Conservation (phyloP, 2,329 filamentous ascomycete species). For the Hymenoscyphus linearis region DNA sequence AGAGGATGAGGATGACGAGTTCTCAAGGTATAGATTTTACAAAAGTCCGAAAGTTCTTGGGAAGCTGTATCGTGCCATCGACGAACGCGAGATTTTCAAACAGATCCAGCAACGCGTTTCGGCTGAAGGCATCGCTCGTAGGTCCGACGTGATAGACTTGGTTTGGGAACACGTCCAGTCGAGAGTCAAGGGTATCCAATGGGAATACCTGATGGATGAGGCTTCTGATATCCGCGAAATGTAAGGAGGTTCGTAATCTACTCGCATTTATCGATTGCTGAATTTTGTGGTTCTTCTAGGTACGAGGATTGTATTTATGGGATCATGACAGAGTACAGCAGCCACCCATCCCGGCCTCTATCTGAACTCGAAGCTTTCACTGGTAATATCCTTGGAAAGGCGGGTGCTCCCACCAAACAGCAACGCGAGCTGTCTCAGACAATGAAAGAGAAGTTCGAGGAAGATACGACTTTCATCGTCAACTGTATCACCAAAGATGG, state of each 20-base stretch:
- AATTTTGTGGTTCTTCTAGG: constrained; percentile 26
- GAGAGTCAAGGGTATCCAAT: constrained; percentile 32
- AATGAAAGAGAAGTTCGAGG: constrained; percentile 38
- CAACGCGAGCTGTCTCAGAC: constrained; percentile 38
- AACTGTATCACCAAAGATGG: constrained; percentile 40
- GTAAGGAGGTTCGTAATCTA: constrained; percentile 32
- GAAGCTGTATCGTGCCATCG: constrained; percentile 63
- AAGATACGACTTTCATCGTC: constrained; percentile 37
- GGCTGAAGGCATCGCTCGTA: constrained; percentile 8
- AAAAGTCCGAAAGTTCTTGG: constrained; percentile 64
- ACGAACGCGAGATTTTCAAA: constrained; percentile 60
- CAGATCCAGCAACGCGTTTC: constrained; percentile 24
- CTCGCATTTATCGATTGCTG: background rate
- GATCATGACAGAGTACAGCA: constrained; percentile 42
- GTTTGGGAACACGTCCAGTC: constrained; percentile 38
- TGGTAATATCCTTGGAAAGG: constrained; percentile 50
- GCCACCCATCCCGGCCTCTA: constrained; percentile 37
- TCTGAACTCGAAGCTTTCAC: constrained; percentile 51
- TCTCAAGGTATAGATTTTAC: constrained; percentile 54
- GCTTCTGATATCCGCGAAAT: constrained; percentile 39
- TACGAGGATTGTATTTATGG: constrained; percentile 48
- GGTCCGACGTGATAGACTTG: constrained; percentile 20
- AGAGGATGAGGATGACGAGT: constrained; percentile 44
- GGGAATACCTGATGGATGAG: constrained; percentile 35
- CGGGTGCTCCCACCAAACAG: constrained; percentile 34